A percentile compares a stretch with the other conserved stretches of the same genome.
These are phyloP conservation scores for Angomonas deanei DNA, from an alignment of 208 protist species.

Conservation along the genomic window DNA sequence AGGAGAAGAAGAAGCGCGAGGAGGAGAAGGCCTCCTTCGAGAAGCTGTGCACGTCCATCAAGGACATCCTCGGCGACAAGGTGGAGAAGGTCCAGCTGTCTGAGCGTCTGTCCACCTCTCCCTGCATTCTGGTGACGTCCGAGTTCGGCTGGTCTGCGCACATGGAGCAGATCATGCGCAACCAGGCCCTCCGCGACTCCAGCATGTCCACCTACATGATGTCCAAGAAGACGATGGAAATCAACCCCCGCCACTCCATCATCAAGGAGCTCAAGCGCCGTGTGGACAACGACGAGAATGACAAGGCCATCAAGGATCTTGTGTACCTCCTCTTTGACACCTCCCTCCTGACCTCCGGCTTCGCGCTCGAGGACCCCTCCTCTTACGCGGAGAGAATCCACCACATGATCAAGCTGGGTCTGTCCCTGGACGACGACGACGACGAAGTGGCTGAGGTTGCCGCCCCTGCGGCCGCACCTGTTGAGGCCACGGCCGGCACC, in stretches of 20 bases:
- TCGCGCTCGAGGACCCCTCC: conserved; percentile 95
- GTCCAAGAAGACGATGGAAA: conserved; percentile 98
- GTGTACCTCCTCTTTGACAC: conserved; percentile 98
- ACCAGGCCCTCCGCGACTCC: conserved; percentile 97
- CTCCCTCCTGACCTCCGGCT: conserved; percentile 96
- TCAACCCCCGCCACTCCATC: conserved; percentile 98
- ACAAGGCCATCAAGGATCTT: conserved; percentile 98
- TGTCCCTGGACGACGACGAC: conserved; percentile 89
- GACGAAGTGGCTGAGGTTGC: conserved; percentile 23
- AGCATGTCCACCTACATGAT: conserved; percentile 97
- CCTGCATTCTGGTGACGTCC: conserved; percentile 97
- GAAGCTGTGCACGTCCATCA: conserved; percentile 95
- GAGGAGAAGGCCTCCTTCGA: conserved; percentile 93
- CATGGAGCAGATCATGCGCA: conserved; percentile 99
- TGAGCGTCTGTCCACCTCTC: conserved; percentile 93
- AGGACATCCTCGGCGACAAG: conserved; percentile 99
- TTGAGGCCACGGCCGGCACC: conserved; percentile 59
- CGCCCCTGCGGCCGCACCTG: conserved; percentile 24
- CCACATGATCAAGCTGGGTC: conserved; percentile 97
- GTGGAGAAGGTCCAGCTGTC: conserved; percentile 98
- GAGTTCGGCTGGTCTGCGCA: conserved; percentile 99
- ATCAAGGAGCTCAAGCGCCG: conserved; percentile 92
- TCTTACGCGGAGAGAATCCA: conserved; percentile 95
- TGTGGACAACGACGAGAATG: conserved; percentile 90
- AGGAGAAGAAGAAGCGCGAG: conserved; percentile 96